A percentile compares a stretch with the other conserved stretches of the same genome.
phyloP scores from a whole-genome alignment of 805 yeast species.

The Candida adriatica region DNA sequence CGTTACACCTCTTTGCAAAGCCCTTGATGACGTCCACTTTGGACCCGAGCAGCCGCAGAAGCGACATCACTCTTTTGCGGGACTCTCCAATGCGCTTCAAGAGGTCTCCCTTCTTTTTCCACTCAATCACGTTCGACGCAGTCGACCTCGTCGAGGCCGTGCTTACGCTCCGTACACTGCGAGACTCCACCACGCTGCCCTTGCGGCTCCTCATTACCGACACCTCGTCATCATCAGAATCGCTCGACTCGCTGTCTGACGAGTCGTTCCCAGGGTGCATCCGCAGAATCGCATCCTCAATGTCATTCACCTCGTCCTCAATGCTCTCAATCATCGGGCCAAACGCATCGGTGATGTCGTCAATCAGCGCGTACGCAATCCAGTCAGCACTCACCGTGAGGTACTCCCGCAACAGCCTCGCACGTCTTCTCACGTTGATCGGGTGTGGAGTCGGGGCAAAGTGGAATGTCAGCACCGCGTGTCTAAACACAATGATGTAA shows the following conservation, averaged over 20 bases:
- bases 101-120: conserved; percentile 95
- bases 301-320: conserved; percentile 90
- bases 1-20: conserved; percentile 84
- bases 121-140: conserved; percentile 45
- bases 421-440: conserved; percentile 89
- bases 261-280: conserved; percentile 62
- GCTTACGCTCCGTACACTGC: conserved; percentile 21
- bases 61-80: conserved; percentile 88
- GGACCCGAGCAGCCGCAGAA: conserved; percentile 74
- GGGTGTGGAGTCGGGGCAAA: conserved; percentile 95
- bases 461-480: conserved; percentile 91
- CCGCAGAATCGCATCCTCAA: conserved; percentile 82
- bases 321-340: conserved; percentile 94
- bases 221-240: conserved; percentile 28
- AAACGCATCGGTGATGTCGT: conserved; percentile 95
- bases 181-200: conserved; percentile 13
- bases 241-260: conserved; percentile 22
- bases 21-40: conserved; percentile 98
- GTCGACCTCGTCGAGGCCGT: conserved; percentile 28
- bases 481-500: conserved; percentile 85
- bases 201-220: conserved; percentile 2
- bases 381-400: conserved; percentile 89
- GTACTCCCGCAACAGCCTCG: conserved; percentile 80
- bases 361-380: conserved; percentile 94
- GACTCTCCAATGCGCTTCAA: conserved; percentile 91